Base-by-base conservation (phyloP, 169 alveolate genomes). In the Eimeria acervulina region DNA sequence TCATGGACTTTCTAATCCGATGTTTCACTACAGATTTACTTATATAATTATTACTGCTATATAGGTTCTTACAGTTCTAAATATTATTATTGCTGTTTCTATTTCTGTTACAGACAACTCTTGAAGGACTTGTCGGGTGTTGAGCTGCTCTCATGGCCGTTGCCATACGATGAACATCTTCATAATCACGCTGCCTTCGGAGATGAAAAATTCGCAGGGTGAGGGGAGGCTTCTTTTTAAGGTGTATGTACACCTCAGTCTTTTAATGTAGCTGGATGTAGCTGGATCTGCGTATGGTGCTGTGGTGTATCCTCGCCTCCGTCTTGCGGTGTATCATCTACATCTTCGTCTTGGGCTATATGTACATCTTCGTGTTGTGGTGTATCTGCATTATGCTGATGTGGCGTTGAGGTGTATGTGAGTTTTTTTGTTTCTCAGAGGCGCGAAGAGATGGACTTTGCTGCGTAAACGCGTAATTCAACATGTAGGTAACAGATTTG, bases 131-230 rank as follows among this genome's bases (percentile, higher is more conserved):
- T 95, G 88, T 51, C 61, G 42, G 88, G 83, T 6, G 66, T 10
- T 17, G 95, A 90, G 31, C 84, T 95, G 12, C 55, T 95, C 78
- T 66, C 95, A 10, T 95, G 95, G 95, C 96, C 96, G 36, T 83
- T 95, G 85, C 90, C 93, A 21, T 95, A 55, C 31, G 96, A 95
- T 13, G 96, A 76, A 1, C 59, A 44, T 10, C 91, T 95, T 61
- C 61, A 78, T 44, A 8, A 36, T 21, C 97, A 95, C 55, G 88
- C 93, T 17, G 96, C 78, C 21, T 95, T 95, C 33, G 66, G 80
- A 7, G 91, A 85, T 33, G 40, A 47, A 8, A 94, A 94, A 17
- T 84, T 72, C 21, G 44, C 36, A 1, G 94, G 94, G 93, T 84
- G 68, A 26, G 94, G 31, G 55, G 55, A 5, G 55, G 55, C 55